Conservation (phyloP, 352 stramenopile species). For the Stephanocyclus meneghinianus region DNA sequence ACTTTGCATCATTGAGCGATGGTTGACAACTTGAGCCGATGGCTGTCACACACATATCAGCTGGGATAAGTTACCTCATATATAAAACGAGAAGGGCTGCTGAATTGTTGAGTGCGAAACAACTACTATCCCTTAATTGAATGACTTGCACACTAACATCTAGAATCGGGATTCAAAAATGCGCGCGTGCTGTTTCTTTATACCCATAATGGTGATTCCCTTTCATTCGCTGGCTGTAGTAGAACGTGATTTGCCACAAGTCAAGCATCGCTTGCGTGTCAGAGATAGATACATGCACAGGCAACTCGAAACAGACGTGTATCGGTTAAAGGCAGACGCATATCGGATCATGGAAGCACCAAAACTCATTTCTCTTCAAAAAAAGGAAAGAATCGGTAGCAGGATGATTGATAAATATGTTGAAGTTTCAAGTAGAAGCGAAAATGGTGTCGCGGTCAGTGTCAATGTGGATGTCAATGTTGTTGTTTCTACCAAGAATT, state of each 20-base stretch:
- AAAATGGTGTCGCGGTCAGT: neutral
- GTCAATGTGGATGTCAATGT: neutral
- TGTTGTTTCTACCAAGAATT: neutral
- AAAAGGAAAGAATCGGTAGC: conserved; percentile 10
- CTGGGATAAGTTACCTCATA: too few relatives aligned
- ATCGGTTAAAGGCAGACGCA: neutral
- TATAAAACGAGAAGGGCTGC: too few relatives aligned
- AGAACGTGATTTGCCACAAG: neutral
- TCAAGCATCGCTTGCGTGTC: neutral
- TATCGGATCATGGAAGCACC: conserved; percentile 4
- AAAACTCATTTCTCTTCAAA: neutral
- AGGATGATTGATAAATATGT: conserved; percentile 1
- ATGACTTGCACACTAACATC: neutral
- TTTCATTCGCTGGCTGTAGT: neutral
- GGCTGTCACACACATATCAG: too few relatives aligned
- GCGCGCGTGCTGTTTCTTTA: neutral
- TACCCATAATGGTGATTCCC: neutral
- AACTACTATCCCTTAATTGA: too few relatives aligned
- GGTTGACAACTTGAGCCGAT: too few relatives aligned
- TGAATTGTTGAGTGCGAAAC: too few relatives aligned
- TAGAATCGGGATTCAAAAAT: neutral
- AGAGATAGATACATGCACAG: neutral
- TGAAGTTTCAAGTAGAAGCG: neutral
- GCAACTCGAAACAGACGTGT: neutral
- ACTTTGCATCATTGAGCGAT: too few relatives aligned